Conservation (phyloP, 257 asterid genomes). For the Voacanga thouarsii region DNA sequence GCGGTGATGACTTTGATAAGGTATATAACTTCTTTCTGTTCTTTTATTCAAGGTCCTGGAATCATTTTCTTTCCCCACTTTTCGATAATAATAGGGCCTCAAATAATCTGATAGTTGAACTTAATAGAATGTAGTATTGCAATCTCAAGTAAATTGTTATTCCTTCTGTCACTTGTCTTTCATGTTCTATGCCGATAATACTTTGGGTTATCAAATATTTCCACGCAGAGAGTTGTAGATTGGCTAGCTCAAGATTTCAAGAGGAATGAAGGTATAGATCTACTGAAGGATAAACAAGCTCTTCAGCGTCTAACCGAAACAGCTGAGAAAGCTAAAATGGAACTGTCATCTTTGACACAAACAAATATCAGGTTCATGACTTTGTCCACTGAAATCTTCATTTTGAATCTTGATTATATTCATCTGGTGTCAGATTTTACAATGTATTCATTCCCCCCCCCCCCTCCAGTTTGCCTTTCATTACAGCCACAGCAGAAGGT, state of each 20-base stretch:
- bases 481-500: slow-evolving; percentile 98
- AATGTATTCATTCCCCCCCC: not conserved
- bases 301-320: slow-evolving; percentile 97
- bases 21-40: slow-evolving; percentile 25
- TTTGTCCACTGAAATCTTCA: not conserved
- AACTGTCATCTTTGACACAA: slow-evolving; percentile 85
- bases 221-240: slow-evolving; percentile 82
- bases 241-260: slow-evolving; percentile 85
- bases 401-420: not conserved
- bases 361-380: slow-evolving; percentile 67
- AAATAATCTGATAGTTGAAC: not conserved
- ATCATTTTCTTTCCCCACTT: no score
- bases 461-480: slow-evolving; percentile 75
- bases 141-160: not conserved
- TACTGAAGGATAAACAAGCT: slow-evolving; percentile 97
- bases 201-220: slow-evolving; percentile 3
- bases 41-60: not conserved
- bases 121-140: not conserved
- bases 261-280: slow-evolving; percentile 84
- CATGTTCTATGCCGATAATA: slow-evolving; percentile 3
- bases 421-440: not conserved
- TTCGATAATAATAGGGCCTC: no score
- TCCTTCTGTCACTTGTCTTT: not conserved
- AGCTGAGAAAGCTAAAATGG: slow-evolving; percentile 99
- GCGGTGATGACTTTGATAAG: slow-evolving; percentile 98